A percentile compares a stretch with the other conserved stretches of the same genome.
These are phyloP conservation scores for Trametes meyenii DNA, from an alignment of 768 basidiomycete species.

Conservation along the genomic window DNA sequence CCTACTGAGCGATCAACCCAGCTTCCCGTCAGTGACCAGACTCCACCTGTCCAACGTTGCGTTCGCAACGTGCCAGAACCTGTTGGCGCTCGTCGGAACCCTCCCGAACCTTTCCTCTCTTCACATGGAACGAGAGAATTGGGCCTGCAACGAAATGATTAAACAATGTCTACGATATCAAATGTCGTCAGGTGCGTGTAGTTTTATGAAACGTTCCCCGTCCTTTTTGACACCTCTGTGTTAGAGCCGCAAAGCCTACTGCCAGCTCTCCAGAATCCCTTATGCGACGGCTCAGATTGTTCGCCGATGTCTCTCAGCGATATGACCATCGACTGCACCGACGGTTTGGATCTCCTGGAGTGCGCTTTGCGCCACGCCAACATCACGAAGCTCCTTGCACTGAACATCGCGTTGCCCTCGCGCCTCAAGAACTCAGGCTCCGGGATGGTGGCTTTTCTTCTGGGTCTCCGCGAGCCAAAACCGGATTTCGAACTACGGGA, in stretches of 20 bases:
- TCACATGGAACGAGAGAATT: background rate
- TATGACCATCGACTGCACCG: slow-evolving; percentile 1
- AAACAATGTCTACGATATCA: background rate
- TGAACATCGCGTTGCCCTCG: background rate
- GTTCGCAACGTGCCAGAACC: background rate
- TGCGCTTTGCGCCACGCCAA: background rate
- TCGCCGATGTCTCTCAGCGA: background rate
- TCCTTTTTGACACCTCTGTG: too few relatives aligned
- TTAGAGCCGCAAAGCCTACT: too few relatives aligned
- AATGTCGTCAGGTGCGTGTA: background rate
- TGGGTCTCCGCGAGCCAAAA: background rate
- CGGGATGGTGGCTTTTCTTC: background rate
- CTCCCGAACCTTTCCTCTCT: background rate
- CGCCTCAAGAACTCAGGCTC: background rate
- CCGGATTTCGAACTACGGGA: background rate
- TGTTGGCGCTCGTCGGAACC: background rate
- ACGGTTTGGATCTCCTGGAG: background rate
- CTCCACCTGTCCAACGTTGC: slow-evolving; percentile 1
- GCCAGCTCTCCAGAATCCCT: background rate
- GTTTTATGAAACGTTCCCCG: background rate
- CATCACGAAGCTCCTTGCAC: background rate
- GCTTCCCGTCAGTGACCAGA: slow-evolving; percentile 1
- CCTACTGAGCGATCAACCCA: background rate
- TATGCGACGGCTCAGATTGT: background rate
- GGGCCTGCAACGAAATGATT: background rate